A percentile compares a stretch with the other conserved stretches of the same genome.
Evolutionary conservation across 192 early-diverging fungal species (phyloP).

Genomic region (Linnemannia hyalina): DNA sequence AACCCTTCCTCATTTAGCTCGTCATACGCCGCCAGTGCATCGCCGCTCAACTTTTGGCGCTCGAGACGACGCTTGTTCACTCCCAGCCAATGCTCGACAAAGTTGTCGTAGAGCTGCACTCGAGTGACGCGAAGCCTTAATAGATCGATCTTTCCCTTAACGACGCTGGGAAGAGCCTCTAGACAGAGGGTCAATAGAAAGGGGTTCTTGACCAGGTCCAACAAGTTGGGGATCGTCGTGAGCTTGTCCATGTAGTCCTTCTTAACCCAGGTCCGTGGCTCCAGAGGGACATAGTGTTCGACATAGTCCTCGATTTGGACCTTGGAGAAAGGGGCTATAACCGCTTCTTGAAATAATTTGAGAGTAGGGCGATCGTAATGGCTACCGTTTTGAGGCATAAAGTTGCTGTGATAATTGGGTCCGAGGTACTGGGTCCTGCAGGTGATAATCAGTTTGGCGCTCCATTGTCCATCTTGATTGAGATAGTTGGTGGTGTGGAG

Average conservation of each 20-base stretch:
- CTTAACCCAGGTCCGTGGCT: slow-evolving; percentile 7
- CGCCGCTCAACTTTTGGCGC: not conserved
- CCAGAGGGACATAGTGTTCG: slow-evolving; percentile 6
- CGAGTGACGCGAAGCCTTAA: not conserved
- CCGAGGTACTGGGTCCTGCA: slow-evolving; percentile 28
- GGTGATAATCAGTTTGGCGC: slow-evolving; percentile 19
- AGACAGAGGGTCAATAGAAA: slow-evolving; percentile 17
- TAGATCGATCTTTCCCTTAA: not conserved
- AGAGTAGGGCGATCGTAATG: not conserved
- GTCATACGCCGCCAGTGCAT: not conserved
- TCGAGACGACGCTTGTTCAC: not conserved
- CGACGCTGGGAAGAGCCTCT: slow-evolving; percentile 7
- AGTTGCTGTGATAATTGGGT: slow-evolving; percentile 9
- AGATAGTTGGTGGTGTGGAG: slow-evolving; percentile 7
- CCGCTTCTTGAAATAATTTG: slow-evolving; percentile 20
- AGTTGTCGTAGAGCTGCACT: slow-evolving; percentile 22
- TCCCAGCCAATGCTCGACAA: slow-evolving; percentile 17
- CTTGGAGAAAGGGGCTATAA: slow-evolving; percentile 29
- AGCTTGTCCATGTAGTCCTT: slow-evolving; percentile 15
- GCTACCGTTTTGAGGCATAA: not conserved
- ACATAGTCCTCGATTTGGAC: slow-evolving; percentile 12
- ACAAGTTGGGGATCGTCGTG: slow-evolving; percentile 11
- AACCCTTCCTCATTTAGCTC: not conserved
- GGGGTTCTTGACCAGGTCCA: slow-evolving; percentile 25
- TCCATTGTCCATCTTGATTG: slow-evolving; percentile 18